phyloP scores from a whole-genome alignment of 257 asterid species.

The Buddleja alternifolia region DNA sequence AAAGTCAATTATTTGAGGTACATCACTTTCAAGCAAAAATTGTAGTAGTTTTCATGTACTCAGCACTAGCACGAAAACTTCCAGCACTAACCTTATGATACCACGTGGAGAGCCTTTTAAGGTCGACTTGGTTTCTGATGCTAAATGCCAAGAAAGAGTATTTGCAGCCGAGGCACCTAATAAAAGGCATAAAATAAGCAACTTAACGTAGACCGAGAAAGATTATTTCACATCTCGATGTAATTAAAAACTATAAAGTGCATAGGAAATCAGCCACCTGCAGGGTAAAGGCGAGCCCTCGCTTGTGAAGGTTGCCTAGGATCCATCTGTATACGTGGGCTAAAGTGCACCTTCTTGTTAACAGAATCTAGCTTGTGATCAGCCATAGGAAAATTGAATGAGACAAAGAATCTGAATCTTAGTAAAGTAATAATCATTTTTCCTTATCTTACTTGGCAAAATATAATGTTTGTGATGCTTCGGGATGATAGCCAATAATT shows the following conservation, averaged over 20 bases:
- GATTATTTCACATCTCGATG: background rate
- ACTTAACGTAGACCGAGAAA: conserved; percentile 4
- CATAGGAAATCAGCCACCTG: conserved; percentile 51
- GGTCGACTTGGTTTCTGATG: conserved; percentile 87
- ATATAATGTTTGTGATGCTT: conserved; percentile 95
- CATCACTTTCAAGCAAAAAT: conserved; percentile 19
- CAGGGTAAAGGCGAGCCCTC: conserved; percentile 62
- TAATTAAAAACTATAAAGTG: conserved; percentile 19
- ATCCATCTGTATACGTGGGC: conserved; percentile 68
- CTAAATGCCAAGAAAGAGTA: conserved; percentile 97
- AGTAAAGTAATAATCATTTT: conserved; percentile 2
- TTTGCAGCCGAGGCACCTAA: conserved; percentile 75
- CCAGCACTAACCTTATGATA: conserved; percentile 58
- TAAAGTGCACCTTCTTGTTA: conserved; percentile 90
- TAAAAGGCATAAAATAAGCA: conserved; percentile 11
- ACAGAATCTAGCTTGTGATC: conserved; percentile 59
- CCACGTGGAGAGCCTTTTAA: conserved; percentile 69
- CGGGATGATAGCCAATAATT: conserved; percentile 82
- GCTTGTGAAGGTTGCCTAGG: conserved; percentile 58
- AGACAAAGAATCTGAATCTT: conserved; percentile 21
- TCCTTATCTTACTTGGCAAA: conserved; percentile 74
- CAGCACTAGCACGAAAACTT: conserved; percentile 20
- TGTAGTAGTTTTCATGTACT: conserved; percentile 7
- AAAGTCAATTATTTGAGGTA: conserved; percentile 26
- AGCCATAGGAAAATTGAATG: conserved; percentile 22